Base-by-base conservation (phyloP, 441 rosid genomes). In the Erodium texanum region DNA sequence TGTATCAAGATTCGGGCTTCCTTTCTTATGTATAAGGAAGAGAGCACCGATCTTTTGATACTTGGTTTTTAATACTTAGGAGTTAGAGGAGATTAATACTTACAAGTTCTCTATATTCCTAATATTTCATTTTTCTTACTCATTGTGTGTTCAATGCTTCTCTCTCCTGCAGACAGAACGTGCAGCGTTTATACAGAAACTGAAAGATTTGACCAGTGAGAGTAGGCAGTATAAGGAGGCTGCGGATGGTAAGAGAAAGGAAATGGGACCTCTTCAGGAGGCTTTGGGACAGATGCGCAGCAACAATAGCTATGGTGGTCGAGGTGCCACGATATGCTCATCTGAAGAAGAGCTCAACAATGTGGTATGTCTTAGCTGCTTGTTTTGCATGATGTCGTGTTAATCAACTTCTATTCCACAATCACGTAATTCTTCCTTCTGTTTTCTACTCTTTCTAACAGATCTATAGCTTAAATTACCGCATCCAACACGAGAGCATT, bases 401-500 rank as follows among this genome's bases (percentile, higher is more conserved):
- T 50, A 12, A 24, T 65, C 29, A 16, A 24, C 27, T 27, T 38
- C 38, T 61, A 19, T 4, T 24, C 74, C 20, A 19, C 45, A n/a
- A 0, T 4, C 5, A 0, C 56, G 3, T 48, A 5, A 2, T n/a
- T 16, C 62, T 19, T 18, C 16, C 38, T 66, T 32, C 32, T 64
- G 12, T 14, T 10, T 65, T 65, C 63, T 38, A 27, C 7, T 63
- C 68, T 22, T 12, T 66, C 71, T 58, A 50, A 74, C 82, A 95
- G 99, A 95, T 92, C 69, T 80, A 74, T 79, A 83, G 93, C 76
- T 85, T 80, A 75, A 82, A 90, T 38, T 95, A 87, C 69, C 89
- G 82, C 69, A 92, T 95, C 23, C 96, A 92, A 75, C 99, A 95
- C 58, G 97, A 92, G 75, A 92, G 98, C 83, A 90, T 92, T 74